These are phyloP conservation scores for Euphorbia pulcherrima DNA, from an alignment of 345 rosid genomes.

Conservation along the genomic window DNA sequence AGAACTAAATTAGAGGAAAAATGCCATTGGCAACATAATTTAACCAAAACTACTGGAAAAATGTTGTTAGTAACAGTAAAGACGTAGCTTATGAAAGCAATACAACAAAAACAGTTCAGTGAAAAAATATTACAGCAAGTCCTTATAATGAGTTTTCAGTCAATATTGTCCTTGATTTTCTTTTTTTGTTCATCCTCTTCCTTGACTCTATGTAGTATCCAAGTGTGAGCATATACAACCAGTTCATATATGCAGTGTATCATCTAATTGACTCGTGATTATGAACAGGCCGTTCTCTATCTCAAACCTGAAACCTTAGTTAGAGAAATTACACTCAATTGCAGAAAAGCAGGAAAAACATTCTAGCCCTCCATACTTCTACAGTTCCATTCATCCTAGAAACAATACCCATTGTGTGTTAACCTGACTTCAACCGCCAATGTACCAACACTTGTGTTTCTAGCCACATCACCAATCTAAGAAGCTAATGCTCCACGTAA, in stretches of 20 bases:
- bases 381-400: background rate
- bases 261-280: background rate
- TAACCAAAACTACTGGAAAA: background rate
- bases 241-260: too few species aligned
- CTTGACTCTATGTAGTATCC: background rate
- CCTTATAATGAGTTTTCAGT: background rate
- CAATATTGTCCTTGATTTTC: background rate
- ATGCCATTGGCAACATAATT: background rate
- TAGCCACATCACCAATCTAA: background rate
- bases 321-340: background rate
- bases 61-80: background rate
- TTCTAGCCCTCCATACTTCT: background rate
- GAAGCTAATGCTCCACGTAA: background rate
- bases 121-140: background rate
- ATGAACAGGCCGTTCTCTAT: background rate
- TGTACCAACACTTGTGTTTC: background rate
- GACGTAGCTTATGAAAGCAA: conserved; percentile 4
- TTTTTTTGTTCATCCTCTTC: background rate
- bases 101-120: background rate
- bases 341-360: background rate
- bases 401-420: background rate
- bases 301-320: background rate
- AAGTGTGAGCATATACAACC: background rate
- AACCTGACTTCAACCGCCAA: conserved; percentile 4
- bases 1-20: conserved; percentile 2